Percentiles rank a stretch among this genome's conserved stretches.
Conservation (phyloP, 2,329 filamentous ascomycete species). For the Colletotrichum brevisporum region DNA sequence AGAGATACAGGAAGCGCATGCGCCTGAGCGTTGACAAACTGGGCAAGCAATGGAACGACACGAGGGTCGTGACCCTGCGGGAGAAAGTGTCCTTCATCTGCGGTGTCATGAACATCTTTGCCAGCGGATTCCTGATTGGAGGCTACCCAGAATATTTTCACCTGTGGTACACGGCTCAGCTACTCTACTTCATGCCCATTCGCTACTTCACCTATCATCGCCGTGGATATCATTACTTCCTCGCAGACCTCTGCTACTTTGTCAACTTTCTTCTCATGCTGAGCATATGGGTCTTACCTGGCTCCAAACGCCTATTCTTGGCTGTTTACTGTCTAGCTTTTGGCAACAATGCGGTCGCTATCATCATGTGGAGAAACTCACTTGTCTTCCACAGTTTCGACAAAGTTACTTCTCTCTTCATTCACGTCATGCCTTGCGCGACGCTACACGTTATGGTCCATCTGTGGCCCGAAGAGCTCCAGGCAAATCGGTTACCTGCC, state of each 20-base stretch:
- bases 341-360: slow-evolving; percentile 97
- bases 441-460: slow-evolving; percentile 95
- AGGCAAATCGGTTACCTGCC: slow-evolving; percentile 83
- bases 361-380: slow-evolving; percentile 99
- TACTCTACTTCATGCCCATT: slow-evolving; percentile 97
- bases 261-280: slow-evolving; percentile 89
- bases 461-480: slow-evolving; percentile 75
- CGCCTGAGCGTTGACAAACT: slow-evolving; percentile 89
- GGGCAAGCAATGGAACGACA: slow-evolving; percentile 88
- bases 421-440: slow-evolving; percentile 98
- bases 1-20: slow-evolving; percentile 91
- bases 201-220: slow-evolving; percentile 92
- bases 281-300: slow-evolving; percentile 90
- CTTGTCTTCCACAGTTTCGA: slow-evolving; percentile 98
- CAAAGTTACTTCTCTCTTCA: slow-evolving; percentile 98
- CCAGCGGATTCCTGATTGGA: slow-evolving; percentile 94
- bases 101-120: slow-evolving; percentile 96
- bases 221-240: slow-evolving; percentile 95
- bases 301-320: slow-evolving; percentile 92
- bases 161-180: slow-evolving; percentile 89
- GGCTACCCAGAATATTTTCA: slow-evolving; percentile 89
- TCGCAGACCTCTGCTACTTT: slow-evolving; percentile 98
- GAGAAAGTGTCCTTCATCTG: slow-evolving; percentile 98
- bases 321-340: slow-evolving; percentile 92
- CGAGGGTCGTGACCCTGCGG: slow-evolving; percentile 86